phyloP scores from a whole-genome alignment of 768 basidiomycete species.

The Clitopilus hobsonii region DNA sequence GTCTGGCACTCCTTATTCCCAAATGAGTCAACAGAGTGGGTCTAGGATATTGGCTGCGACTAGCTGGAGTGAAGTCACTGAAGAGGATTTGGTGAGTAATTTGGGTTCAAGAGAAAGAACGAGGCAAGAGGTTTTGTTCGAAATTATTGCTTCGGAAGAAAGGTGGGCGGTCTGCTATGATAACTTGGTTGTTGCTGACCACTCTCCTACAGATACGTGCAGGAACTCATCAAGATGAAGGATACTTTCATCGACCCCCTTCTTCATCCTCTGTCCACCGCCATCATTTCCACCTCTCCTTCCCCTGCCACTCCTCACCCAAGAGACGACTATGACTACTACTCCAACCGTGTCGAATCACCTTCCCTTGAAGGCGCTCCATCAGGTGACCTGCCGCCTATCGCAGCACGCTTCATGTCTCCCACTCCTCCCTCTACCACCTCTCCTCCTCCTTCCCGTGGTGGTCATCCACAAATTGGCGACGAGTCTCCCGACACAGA shows the following conservation, averaged over 20 bases:
- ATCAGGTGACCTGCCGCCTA: constrained; percentile 67
- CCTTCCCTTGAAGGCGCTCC: constrained; percentile 59
- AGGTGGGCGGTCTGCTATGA: constrained; percentile 44
- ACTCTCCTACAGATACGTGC: constrained; percentile 68
- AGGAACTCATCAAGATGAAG: constrained; percentile 86
- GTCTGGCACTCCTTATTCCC: constrained; percentile 78
- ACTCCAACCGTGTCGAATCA: constrained; percentile 50
- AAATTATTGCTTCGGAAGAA: constrained; percentile 95
- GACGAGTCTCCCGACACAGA: constrained; percentile 67
- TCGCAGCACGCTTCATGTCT: constrained; percentile 89
- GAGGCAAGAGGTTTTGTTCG: constrained; percentile 93
- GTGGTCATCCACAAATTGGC: constrained; percentile 63
- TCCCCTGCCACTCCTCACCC: constrained; percentile 53
- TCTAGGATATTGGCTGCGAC: constrained; percentile 72
- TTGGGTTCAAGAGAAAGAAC: constrained; percentile 92
- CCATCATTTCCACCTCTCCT: constrained; percentile 23
- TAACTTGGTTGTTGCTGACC: background rate
- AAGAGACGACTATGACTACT: constrained; percentile 66
- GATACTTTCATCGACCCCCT: constrained; percentile 90
- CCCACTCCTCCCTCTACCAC: constrained; percentile 42
- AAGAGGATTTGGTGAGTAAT: constrained; percentile 90
- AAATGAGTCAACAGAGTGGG: constrained; percentile 62
- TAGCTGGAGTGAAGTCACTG: constrained; percentile 93
- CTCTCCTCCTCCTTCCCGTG: constrained; percentile 34
- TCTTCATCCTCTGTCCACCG: constrained; percentile 73